Base-by-base conservation (phyloP, 2,329 filamentous ascomycete genomes). In the Penicillium fuscoglaucum region DNA sequence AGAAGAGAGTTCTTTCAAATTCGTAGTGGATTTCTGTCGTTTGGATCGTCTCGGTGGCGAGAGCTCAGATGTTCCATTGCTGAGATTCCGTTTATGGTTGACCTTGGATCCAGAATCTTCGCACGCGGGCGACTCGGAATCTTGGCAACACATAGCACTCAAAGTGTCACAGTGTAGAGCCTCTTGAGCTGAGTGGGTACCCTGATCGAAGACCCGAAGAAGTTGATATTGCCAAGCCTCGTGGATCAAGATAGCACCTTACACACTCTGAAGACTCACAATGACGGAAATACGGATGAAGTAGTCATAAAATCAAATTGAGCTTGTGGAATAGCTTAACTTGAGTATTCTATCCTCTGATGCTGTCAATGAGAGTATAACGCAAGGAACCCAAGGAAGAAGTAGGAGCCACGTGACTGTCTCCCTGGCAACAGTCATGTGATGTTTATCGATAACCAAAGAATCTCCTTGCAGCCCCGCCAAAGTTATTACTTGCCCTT, bases 361-460 rank as follows among this genome's bases (percentile, higher is more conserved):
- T 19, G 39, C 35, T 43, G 35, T 50, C 37, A 44, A n/a, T 33
- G 31, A 31, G 33, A 37, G 35, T 41, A 17, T 24, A 49, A 21
- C 10, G 6, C 28, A 39, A 37, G 13, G 28, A 31, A 52, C 13
- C 31, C 35, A 43, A 37, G 41, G 49, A 43, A 46, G 19, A 26
- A n/a, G 24, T 12, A 29, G 1, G n/a, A 12, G 8, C 40, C 71
- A 73, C 67, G 71, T 74, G 72, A 59, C 6, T 15, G 61, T 76
- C 63, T 48, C 71, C 68, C 39, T 54, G 66, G 66, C 67, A 75
- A 76, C 73, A 17, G 49, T 53, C 52, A 55, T 52, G 62, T 63
- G 66, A 60, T 74, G 72, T 74, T 74, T 73, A 73, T 73, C 72
- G 71, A 74, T 73, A 71, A 70, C 70, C 60, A 58, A 65, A 65